A percentile compares a stretch with the other conserved stretches of the same genome.
Evolutionary conservation across 1,139 yeast species (phyloP).

Genomic region (Eremothecium cymbalariae): DNA sequence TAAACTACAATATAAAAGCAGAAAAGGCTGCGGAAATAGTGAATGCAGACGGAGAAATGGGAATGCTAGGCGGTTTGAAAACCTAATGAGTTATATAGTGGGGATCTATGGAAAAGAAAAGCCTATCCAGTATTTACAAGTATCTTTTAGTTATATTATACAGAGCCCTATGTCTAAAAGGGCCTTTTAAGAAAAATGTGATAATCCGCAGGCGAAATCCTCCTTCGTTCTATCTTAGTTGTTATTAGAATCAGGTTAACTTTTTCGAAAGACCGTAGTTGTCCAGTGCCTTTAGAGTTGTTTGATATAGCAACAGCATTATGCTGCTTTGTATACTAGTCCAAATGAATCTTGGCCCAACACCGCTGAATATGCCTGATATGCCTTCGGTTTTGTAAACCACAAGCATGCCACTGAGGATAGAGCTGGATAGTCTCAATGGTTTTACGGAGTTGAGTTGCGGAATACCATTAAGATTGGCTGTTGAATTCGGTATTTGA

Average conservation of each 20-base stretch:
- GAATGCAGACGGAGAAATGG: no score
- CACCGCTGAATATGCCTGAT: conserved; percentile 79
- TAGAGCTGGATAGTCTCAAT: conserved; percentile 41
- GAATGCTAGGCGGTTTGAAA: no score
- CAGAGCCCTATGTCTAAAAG: no score
- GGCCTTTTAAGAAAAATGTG: no score
- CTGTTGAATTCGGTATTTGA: conserved; percentile 32
- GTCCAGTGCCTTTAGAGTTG: conserved; percentile 32
- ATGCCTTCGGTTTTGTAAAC: conserved; percentile 72
- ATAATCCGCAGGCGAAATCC: background rate
- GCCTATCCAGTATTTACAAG: no score
- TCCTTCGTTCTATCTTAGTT: background rate
- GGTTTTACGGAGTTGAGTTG: conserved; percentile 28
- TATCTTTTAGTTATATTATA: no score
- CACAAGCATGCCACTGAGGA: conserved; percentile 52
- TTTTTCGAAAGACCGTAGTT: conserved; percentile 1
- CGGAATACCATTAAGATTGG: no score
- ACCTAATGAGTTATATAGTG: no score
- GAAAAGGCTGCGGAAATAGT: no score
- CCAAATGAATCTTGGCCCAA: conserved; percentile 95
- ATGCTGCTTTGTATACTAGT: conserved; percentile 92
- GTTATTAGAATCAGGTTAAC: no score
- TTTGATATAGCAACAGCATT: conserved; percentile 82
- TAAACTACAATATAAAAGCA: no score
- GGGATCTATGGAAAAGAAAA: no score